phyloP scores from a whole-genome alignment of 2,329 filamentous ascomycete species.

The Lasiodiplodia theobromae region DNA sequence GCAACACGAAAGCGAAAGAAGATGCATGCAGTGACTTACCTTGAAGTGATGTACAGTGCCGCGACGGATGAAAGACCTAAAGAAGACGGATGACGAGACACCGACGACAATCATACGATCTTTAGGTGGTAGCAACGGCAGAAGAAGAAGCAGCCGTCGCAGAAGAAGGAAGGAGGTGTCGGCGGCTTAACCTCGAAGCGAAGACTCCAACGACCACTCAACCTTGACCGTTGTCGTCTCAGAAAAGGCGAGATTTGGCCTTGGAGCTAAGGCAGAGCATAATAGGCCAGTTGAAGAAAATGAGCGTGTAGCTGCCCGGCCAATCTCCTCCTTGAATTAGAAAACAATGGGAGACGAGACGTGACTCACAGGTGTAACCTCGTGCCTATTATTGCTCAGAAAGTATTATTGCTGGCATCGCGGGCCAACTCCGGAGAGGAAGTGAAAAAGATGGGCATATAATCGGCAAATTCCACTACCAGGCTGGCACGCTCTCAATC shows the following conservation, averaged over 20 bases:
- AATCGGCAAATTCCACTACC: not conserved
- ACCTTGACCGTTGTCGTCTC: not conserved
- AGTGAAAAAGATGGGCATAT: not conserved
- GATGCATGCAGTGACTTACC: not conserved
- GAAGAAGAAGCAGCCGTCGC: not conserved
- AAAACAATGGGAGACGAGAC: not conserved
- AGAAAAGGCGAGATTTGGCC: not conserved
- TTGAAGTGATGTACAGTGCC: not conserved
- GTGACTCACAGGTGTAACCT: not conserved
- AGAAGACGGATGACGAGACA: not conserved
- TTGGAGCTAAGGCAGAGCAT: not conserved
- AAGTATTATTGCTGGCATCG: conserved; percentile 5
- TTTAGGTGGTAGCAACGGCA: conserved; percentile 7
- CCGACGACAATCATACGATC: conserved; percentile 16
- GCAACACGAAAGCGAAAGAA: not conserved
- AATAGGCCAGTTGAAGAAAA: not conserved
- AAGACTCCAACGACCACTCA: not conserved
- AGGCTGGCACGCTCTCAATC: not conserved
- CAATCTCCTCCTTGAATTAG: not conserved
- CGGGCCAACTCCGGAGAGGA: conserved; percentile 1
- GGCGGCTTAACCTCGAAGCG: conserved; percentile 21
- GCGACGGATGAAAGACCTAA: not conserved
- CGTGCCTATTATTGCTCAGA: not conserved
- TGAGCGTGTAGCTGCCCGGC: not conserved
- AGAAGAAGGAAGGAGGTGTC: conserved; percentile 1